phyloP scores from a whole-genome alignment of 1,284 basidiomycete genomes.

The Cryptococcus neoformans region DNA sequence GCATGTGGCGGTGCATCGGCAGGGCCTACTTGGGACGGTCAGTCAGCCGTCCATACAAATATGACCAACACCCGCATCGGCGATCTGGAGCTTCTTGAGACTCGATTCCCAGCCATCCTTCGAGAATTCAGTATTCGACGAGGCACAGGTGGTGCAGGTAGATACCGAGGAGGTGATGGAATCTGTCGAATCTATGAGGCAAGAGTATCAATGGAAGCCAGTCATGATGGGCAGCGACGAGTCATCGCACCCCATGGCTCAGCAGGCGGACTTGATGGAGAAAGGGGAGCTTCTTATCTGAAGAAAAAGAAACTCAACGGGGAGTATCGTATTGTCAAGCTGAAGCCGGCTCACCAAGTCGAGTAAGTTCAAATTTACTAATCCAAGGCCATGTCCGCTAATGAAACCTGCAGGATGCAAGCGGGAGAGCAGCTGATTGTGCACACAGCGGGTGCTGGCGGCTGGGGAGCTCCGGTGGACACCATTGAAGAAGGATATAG shows the following conservation, averaged over 20 bases:
- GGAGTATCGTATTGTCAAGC: too few relatives aligned
- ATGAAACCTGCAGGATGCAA: too few relatives aligned
- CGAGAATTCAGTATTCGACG: conserved; percentile 76
- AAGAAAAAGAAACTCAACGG: conserved; percentile 13
- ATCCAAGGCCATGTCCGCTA: too few relatives aligned
- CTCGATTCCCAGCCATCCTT: conserved; percentile 74
- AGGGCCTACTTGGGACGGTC: conserved; percentile 85
- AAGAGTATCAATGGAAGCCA: conserved; percentile 10
- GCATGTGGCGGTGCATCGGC: conserved; percentile 81
- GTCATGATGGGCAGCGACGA: conserved; percentile 53
- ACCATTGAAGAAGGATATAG: too few relatives aligned
- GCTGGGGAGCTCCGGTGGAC: too few relatives aligned
- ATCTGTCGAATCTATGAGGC: conserved; percentile 64
- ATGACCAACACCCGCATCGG: conserved; percentile 20
- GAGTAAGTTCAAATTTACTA: too few relatives aligned
- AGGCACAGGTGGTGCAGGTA: conserved; percentile 73
- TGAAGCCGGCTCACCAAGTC: too few relatives aligned
- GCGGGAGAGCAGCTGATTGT: too few relatives aligned
- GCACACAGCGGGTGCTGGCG: too few relatives aligned
- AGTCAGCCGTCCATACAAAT: conserved; percentile 13
- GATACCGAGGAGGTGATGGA: conserved; percentile 81
- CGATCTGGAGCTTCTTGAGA: conserved; percentile 42
- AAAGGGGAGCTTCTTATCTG: conserved; percentile 79
- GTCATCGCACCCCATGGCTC: conserved; percentile 88
- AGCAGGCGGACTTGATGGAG: conserved; percentile 75